Base-by-base conservation (phyloP, 2,329 filamentous ascomycete species). In the Lecanosticta acicola region DNA sequence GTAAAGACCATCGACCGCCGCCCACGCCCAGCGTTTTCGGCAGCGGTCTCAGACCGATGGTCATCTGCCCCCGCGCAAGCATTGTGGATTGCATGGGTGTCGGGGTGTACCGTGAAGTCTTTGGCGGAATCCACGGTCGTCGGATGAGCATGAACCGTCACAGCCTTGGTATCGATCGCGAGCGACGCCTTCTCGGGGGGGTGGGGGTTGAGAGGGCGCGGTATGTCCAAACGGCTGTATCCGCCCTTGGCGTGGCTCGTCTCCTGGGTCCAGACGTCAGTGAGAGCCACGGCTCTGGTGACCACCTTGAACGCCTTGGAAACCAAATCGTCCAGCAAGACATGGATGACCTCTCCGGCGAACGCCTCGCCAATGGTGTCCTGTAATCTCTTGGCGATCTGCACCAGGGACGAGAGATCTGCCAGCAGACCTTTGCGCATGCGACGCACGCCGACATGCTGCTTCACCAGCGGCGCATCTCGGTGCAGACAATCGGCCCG, bases 281-380 rank as follows among this genome's bases (percentile, higher is more conserved):
- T 76, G 61, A 98, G 97, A 36, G 84, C 79, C 19, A 96, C 88
- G 11, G 87, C 89, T 59, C 91, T 83, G 39, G 84, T 91, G n/a
- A 95, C 86, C 42, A 97, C 89, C 62, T 86, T 89, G 72, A 95
- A 97, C 0, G 90, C 90, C 66, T 90, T 93, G 43, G 94, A 71
- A 18, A 97, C 85, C 79, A 97, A 88, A 64, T 95, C 87, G 61
- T 97, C 91, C 46, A 96, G 79, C 46, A 91, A 79, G 57, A 85
- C 80, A 59, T 87, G 87, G 10, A 85, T 73, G 37, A 80, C 75
- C 21, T 83, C 77, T 0, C 69, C 64, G 0, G 75, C 71, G 11
- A 70, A 66, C 0, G 69, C 55, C 38, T 73, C 73, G 48, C 71
- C 75, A 47, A 87, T 81, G 52, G 80, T 75, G 59, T 90, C 87